phyloP scores from a whole-genome alignment of 352 stramenopile species.

The Plasmopara halstedii region DNA sequence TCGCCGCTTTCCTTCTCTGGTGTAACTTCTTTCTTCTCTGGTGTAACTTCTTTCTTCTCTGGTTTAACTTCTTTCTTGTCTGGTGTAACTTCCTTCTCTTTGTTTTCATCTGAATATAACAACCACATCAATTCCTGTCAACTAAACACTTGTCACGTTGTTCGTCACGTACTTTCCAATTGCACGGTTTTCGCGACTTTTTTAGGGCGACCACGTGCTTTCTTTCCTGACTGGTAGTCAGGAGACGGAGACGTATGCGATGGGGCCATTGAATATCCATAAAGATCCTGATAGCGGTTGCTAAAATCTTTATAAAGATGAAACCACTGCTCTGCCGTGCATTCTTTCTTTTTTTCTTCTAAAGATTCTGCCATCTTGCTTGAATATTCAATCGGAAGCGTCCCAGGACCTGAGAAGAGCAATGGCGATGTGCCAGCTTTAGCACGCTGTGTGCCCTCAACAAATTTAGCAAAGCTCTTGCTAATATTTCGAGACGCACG shows the following conservation, averaged over 20 bases:
- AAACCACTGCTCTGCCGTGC: constrained; percentile 45
- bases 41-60: constrained; percentile 31
- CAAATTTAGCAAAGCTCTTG: constrained; percentile 71
- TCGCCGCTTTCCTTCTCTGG: constrained; percentile 25
- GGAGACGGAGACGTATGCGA: constrained; percentile 5
- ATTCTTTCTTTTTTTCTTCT: constrained; percentile 37
- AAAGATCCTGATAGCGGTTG: constrained; percentile 41
- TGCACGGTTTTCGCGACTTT: constrained; percentile 11
- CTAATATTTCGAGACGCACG: constrained; percentile 71
- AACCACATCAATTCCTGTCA: constrained; percentile 2
- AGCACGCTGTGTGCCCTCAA: constrained; percentile 67
- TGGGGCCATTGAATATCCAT: constrained; percentile 27
- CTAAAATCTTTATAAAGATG: constrained; percentile 67
- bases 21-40: constrained; percentile 22
- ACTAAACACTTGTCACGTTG: too few relatives aligned
- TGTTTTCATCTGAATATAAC: constrained; percentile 27
- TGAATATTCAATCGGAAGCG: constrained; percentile 73
- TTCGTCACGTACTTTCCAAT: constrained; percentile 16
- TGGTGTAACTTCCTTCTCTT: constrained; percentile 33
- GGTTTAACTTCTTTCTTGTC: too few relatives aligned
- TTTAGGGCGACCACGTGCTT: constrained; percentile 12
- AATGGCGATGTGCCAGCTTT: constrained; percentile 53
- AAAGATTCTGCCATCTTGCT: constrained; percentile 55
- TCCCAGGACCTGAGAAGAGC: constrained; percentile 55
- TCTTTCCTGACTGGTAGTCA: constrained; percentile 11